Evolutionary conservation across 169 alveolate species (phyloP).

Genomic region (Cryptosporidium xiaoi): DNA sequence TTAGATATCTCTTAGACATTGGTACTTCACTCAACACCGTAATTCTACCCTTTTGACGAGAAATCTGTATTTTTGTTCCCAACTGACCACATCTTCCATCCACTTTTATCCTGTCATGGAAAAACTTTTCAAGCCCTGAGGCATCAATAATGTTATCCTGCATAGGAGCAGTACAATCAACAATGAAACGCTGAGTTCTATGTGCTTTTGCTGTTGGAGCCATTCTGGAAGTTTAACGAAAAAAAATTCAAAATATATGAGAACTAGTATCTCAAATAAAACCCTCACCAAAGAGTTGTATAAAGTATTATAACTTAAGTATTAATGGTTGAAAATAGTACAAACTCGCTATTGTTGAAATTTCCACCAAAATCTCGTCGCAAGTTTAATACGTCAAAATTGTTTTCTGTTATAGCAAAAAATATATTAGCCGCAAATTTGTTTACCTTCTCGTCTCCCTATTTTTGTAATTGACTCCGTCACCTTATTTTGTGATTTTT

Average conservation of each 20-base stretch:
- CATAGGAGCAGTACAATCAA: conserved; percentile 93
- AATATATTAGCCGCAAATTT: conserved; percentile 24
- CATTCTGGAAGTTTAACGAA: conserved; percentile 2
- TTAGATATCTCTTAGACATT: conserved; percentile 97
- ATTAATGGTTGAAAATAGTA: background rate
- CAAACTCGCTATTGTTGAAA: too few species aligned
- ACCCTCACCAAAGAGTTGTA: too few species aligned
- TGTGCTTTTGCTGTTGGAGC: conserved; percentile 62
- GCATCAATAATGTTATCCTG: conserved; percentile 92
- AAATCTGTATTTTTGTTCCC: conserved; percentile 90
- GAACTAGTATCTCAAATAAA: too few species aligned
- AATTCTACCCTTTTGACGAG: conserved; percentile 91
- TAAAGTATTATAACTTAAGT: background rate
- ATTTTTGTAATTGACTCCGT: background rate
- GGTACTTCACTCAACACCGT: conserved; percentile 94
- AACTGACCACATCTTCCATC: conserved; percentile 96
- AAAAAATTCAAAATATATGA: background rate
- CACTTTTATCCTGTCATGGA: conserved; percentile 94
- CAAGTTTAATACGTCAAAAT: too few species aligned
- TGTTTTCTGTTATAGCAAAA: too few species aligned
- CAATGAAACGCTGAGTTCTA: conserved; percentile 73
- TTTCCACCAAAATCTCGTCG: too few species aligned
- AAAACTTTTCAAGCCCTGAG: conserved; percentile 92
- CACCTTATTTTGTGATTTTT: background rate
- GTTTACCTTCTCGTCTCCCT: conserved; percentile 36